Conservation (phyloP, 768 basidiomycete genomes). For the Xanthoconium purpureum region DNA sequence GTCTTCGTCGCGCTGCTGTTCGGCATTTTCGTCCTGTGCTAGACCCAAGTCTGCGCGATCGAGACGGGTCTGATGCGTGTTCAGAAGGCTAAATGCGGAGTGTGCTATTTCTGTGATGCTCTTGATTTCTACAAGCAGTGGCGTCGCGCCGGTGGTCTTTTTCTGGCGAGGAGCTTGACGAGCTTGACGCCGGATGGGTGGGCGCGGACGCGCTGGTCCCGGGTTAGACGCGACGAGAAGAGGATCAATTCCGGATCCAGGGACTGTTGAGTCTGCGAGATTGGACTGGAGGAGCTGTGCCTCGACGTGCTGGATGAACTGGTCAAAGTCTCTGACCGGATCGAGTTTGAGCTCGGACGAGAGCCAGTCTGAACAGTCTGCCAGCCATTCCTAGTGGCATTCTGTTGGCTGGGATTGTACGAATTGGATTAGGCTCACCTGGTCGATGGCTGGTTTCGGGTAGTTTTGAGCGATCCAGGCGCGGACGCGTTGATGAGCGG, state of each 20-base stretch:
- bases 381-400: constrained; percentile 64
- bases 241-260: constrained; percentile 58
- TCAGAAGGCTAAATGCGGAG: constrained; percentile 79
- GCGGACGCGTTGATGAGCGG: constrained; percentile 32
- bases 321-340: constrained; percentile 45
- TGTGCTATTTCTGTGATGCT: constrained; percentile 80
- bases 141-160: constrained; percentile 34
- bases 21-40: constrained; percentile 38
- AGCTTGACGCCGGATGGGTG: not conserved
- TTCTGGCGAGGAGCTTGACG: constrained; percentile 10
- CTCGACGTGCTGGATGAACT: constrained; percentile 55
- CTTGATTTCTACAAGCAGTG: constrained; percentile 72
- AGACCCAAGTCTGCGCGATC: constrained; percentile 51
- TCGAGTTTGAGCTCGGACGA: constrained; percentile 44
- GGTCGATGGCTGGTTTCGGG: constrained; percentile 62
- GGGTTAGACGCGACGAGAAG: constrained; percentile 15
- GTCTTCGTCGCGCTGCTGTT: constrained; percentile 50
- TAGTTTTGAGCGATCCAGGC: constrained; percentile 57
- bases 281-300: constrained; percentile 70
- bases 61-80: constrained; percentile 60
- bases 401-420: not conserved
- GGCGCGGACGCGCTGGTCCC: constrained; percentile 5
- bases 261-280: constrained; percentile 67
- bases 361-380: constrained; percentile 69
- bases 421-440: constrained; percentile 36